Conservation (phyloP, 768 basidiomycete species). For the Atractiella rhizophila region DNA sequence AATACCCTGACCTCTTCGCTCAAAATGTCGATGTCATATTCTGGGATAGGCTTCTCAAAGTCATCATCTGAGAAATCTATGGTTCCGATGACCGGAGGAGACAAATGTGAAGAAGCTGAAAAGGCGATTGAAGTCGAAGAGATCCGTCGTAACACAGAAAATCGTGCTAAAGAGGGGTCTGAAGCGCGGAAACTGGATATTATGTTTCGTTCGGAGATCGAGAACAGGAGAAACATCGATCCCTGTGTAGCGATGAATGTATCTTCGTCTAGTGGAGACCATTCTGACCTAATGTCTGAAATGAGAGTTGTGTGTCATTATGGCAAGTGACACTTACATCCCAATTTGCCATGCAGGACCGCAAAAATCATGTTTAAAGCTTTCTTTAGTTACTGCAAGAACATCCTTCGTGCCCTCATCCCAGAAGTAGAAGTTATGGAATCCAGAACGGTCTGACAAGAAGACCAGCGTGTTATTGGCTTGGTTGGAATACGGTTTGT, state of each 20-base stretch:
- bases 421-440: slow-evolving; percentile 39
- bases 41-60: background rate
- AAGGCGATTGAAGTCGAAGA: too few relatives aligned
- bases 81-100: slow-evolving; percentile 6
- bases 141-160: too few relatives aligned
- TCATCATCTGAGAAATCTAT: slow-evolving; percentile 1
- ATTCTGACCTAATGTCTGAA: slow-evolving; percentile 8
- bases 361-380: background rate
- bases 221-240: too few relatives aligned
- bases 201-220: too few relatives aligned
- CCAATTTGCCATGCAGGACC: background rate
- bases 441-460: slow-evolving; percentile 40
- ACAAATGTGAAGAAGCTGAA: too few relatives aligned
- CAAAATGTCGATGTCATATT: background rate
- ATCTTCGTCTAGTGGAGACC: too few relatives aligned
- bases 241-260: too few relatives aligned
- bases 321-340: too few relatives aligned
- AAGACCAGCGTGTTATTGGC: slow-evolving; percentile 35
- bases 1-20: background rate
- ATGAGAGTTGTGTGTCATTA: background rate
- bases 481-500: too few relatives aligned
- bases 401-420: slow-evolving; percentile 8
- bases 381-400: slow-evolving; percentile 1
- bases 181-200: too few relatives aligned
- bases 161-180: too few relatives aligned